A percentile compares a stretch with the other conserved stretches of the same genome.
These are phyloP conservation scores for Phytophthora lateralis DNA, from an alignment of 352 stramenopile genomes.

Conservation along the genomic window DNA sequence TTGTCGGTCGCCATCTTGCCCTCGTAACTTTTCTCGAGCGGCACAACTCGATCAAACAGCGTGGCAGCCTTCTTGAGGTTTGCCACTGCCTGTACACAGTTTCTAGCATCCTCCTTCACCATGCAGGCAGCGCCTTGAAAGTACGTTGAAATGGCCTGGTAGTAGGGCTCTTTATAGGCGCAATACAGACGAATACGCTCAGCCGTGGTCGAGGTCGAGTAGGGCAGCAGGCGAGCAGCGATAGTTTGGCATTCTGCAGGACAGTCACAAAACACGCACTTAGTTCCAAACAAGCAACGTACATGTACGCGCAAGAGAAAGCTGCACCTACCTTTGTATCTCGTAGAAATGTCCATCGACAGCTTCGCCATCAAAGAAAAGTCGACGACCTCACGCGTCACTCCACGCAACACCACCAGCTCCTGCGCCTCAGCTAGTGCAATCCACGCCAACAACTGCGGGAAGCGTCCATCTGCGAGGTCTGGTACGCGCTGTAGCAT, in stretches of 20 bases:
- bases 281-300: background rate
- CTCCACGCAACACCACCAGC: slow-evolving; percentile 62
- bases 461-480: slow-evolving; percentile 52
- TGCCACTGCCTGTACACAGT: slow-evolving; percentile 62
- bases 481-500: slow-evolving; percentile 57
- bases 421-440: slow-evolving; percentile 69
- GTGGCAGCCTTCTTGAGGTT: slow-evolving; percentile 58
- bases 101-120: slow-evolving; percentile 48
- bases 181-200: slow-evolving; percentile 53
- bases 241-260: slow-evolving; percentile 41
- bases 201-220: slow-evolving; percentile 40
- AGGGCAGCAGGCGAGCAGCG: slow-evolving; percentile 38
- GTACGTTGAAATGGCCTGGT: slow-evolving; percentile 58
- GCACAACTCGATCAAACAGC: slow-evolving; percentile 35
- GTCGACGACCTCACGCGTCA: slow-evolving; percentile 65
- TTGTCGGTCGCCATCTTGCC: slow-evolving; percentile 36
- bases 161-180: slow-evolving; percentile 68
- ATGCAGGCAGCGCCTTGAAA: slow-evolving; percentile 71
- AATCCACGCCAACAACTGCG: slow-evolving; percentile 62
- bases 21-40: slow-evolving; percentile 49
- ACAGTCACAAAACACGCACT: background rate
- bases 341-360: slow-evolving; percentile 54
- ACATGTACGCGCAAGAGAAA: background rate
- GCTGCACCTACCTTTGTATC: slow-evolving; percentile 47
- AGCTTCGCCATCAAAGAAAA: slow-evolving; percentile 74